phyloP scores from a whole-genome alignment of 1,139 yeast species.

The Pichia cactophila region DNA sequence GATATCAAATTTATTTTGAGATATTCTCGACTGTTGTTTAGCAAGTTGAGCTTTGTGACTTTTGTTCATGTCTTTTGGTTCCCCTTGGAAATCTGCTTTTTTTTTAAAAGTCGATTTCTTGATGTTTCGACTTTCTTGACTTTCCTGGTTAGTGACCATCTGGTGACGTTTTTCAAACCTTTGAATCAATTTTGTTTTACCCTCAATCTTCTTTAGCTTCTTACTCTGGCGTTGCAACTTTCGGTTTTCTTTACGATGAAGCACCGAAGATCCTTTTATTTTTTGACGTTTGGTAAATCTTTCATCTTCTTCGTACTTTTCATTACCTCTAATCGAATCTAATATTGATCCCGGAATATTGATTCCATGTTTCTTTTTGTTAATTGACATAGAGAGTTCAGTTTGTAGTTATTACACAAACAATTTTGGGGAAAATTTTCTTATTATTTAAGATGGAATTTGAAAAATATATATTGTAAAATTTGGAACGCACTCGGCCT shows the following conservation, averaged over 20 bases:
- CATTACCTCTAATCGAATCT: conserved; percentile 50
- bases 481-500: too few species aligned
- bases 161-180: too few species aligned
- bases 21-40: too few species aligned
- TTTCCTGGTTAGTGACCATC: too few species aligned
- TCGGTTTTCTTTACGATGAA: conserved; percentile 49
- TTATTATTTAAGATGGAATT: too few species aligned
- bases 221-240: conserved; percentile 47
- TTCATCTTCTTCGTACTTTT: conserved; percentile 34
- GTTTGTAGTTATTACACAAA: too few species aligned
- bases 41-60: too few species aligned
- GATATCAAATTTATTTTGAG: conserved; percentile 5
- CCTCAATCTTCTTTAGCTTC: conserved; percentile 31
- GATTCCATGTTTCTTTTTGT: conserved; percentile 36
- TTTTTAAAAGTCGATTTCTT: too few species aligned
- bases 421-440: too few species aligned
- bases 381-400: neutral
- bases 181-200: neutral
- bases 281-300: conserved; percentile 26
- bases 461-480: too few species aligned
- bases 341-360: conserved; percentile 60
- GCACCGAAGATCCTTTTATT: conserved; percentile 27
- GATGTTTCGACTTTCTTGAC: neutral
- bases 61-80: too few species aligned
- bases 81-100: too few species aligned